Evolutionary conservation across 2,329 filamentous ascomycete genomes (phyloP).

Genomic region (Knufia petricola): DNA sequence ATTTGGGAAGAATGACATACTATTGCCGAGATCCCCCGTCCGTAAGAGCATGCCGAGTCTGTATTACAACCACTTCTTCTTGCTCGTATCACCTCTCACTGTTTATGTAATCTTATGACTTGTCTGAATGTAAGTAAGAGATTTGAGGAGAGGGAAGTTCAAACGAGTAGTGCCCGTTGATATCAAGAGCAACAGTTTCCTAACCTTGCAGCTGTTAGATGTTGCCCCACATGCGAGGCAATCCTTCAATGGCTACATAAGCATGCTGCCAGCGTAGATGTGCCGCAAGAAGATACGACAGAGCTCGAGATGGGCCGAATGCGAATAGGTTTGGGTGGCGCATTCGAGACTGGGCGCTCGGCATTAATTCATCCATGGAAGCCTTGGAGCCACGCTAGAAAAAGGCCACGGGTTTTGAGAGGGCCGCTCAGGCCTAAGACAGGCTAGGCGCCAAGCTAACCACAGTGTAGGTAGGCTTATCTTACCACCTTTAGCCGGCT

Average conservation of each 20-base stretch:
- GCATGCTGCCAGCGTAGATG: background rate
- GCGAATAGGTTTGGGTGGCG: background rate
- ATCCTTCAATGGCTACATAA: background rate
- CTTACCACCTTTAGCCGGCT: background rate
- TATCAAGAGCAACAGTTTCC: no score
- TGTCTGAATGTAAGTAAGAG: no score
- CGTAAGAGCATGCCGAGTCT: no score
- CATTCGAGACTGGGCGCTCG: background rate
- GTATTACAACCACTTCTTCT: no score
- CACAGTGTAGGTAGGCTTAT: background rate
- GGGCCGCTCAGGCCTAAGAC: background rate
- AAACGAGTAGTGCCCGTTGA: no score
- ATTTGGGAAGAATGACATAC: background rate
- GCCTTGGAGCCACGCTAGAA: slow-evolving; percentile 2
- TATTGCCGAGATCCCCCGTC: background rate
- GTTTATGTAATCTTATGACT: no score
- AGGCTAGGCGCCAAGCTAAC: background rate
- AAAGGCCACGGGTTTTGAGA: slow-evolving; percentile 1
- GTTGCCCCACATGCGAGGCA: background rate
- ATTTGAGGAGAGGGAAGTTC: no score
- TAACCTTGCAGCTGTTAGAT: no score
- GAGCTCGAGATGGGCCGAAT: background rate
- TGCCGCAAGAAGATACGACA: background rate
- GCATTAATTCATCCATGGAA: background rate
- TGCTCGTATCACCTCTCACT: no score